Conservation (phyloP, 1,139 yeast species). For the Saccharomycopsis hybrid region DNA sequence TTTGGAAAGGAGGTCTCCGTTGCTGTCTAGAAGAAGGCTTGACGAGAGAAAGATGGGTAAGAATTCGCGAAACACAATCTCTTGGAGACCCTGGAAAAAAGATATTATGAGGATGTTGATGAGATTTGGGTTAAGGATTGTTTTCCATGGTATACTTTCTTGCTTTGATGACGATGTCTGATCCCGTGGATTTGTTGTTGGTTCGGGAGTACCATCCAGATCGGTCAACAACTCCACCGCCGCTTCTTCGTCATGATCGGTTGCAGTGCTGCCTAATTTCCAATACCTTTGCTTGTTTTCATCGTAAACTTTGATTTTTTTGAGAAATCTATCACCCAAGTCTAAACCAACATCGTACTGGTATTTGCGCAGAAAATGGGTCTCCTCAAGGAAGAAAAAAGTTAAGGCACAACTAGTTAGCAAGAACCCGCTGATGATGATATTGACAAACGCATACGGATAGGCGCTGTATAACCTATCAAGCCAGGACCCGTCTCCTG, state of each 20-base stretch:
- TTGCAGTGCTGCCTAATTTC: conserved; percentile 21
- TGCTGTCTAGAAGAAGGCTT: conserved; percentile 29
- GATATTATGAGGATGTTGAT: conserved; percentile 31
- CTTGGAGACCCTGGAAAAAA: conserved; percentile 37
- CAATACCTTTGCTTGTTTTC: conserved; percentile 33
- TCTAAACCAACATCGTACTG: conserved; percentile 47
- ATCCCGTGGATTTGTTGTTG: conserved; percentile 23
- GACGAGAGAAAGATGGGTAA: conserved; percentile 55
- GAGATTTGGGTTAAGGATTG: conserved; percentile 8
- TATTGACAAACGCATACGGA: conserved; percentile 58
- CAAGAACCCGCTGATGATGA: conserved; percentile 44
- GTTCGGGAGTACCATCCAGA: conserved; percentile 9
- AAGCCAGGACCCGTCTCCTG: not conserved
- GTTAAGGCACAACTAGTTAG: conserved; percentile 34
- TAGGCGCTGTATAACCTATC: conserved; percentile 29
- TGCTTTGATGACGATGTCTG: conserved; percentile 24
- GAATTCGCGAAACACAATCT: conserved; percentile 51
- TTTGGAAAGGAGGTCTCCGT: conserved; percentile 28
- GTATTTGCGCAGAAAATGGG: conserved; percentile 40
- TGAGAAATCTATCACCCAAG: conserved; percentile 44
- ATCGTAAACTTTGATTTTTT: conserved; percentile 29
- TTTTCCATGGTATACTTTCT: conserved; percentile 7
- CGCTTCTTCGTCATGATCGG: not conserved
- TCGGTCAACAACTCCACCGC: conserved; percentile 18
- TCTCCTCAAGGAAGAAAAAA: conserved; percentile 55